Base-by-base conservation (phyloP, 2,329 filamentous ascomycete genomes). In the Cordyceps javanica region DNA sequence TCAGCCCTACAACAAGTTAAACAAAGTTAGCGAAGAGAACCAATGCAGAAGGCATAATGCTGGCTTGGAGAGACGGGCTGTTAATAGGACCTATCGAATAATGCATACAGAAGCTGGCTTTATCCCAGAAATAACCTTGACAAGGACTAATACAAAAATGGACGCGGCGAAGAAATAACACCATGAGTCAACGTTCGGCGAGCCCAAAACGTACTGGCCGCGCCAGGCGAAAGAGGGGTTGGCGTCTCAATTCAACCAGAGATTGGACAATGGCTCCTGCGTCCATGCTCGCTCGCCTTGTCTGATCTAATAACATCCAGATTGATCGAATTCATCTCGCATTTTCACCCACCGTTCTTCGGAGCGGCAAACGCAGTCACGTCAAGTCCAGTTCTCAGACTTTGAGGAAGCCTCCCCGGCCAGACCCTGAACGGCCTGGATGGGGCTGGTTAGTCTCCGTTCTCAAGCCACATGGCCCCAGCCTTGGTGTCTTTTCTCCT, bases 171-270 rank as follows among this genome's bases (percentile, higher is more conserved):
- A 54, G 39, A 30, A 28, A n/a, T 13, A 13, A 10, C 26, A 7
- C 11, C 19, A 11, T 45, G 51, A 54, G 51, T 54, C 56, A 45
- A 53, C 28, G 21, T 26, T 41, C 56, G 56, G 56, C 56, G 48
- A 58, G 56, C 56, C 56, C 41, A 58, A 58, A 52, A 52, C 26
- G 56, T 50, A 48, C 41, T 57, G 55, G 48, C 56, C 49, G 49
- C n/a, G 21, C 50, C 10, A 38, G 34, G n/a, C 49, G 34, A 51
- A 51, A 51, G 48, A 51, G 48, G 51, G 51, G 51, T 21, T 34
- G 5, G 3, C 28, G 26, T 30, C n/a, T 9, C 36, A 45, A 34
- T 36, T 26, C 21, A 14, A 19, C 19, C 19, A 13, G 28, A 28
- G 38, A 54, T 54, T 54, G 51, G 39, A 54, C 28, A 36, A 26